phyloP scores from a whole-genome alignment of 176 grass and related monocot species.

The Carex cristatella region DNA sequence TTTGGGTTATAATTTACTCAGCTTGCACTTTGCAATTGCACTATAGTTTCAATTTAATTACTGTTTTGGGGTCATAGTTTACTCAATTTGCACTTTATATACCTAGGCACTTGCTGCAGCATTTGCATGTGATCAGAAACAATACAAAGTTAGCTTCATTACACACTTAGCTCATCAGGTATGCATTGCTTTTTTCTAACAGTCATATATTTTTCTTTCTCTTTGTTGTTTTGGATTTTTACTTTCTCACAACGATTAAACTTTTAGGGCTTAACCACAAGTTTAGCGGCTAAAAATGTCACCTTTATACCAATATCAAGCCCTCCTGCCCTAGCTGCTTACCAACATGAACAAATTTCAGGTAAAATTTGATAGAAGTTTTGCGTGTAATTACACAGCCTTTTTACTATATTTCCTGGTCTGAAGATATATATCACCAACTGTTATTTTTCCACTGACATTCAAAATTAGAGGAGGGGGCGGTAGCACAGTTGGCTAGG shows the following conservation, averaged over 20 bases:
- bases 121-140: conserved; percentile 52
- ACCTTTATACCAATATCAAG: conserved; percentile 53
- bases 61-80: not conserved
- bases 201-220: not conserved
- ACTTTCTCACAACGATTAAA: conserved; percentile 8
- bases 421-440: not conserved
- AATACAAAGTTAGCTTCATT: conserved; percentile 61
- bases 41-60: not conserved
- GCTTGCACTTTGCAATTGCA: conserved; percentile 9
- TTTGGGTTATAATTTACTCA: not conserved
- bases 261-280: conserved; percentile 41
- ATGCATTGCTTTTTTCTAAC: not conserved
- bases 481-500: no score
- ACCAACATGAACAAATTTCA: conserved; percentile 42
- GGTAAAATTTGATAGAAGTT: conserved; percentile 25
- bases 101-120: conserved; percentile 55
- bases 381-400: not conserved
- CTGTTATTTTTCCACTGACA: not conserved
- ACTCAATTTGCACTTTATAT: not conserved
- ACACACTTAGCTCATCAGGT: conserved; percentile 80
- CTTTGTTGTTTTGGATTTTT: conserved; percentile 14
- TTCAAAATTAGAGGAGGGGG: not conserved
- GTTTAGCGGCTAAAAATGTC: conserved; percentile 56
- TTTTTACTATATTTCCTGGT: not conserved
- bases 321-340: conserved; percentile 46